Base-by-base conservation (phyloP, 1,284 basidiomycete species). In the Austroboletus niveus region DNA sequence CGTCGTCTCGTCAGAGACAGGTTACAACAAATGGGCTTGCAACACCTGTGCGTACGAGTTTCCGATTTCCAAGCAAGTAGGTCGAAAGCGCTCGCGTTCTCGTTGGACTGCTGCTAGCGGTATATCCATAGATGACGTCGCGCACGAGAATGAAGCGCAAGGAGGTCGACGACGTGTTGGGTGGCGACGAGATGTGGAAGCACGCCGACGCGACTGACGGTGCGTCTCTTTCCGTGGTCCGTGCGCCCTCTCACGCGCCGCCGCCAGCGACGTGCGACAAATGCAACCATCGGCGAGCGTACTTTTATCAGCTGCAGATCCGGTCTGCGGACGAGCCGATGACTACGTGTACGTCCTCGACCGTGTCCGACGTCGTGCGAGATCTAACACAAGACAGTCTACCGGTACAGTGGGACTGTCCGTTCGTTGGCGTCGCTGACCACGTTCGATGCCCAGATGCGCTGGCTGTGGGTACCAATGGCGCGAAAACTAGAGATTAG, bases 281-380 rank as follows among this genome's bases (percentile, higher is more conserved):
- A 66, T 99, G 96, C 71, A 94, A 97, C 64, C 80, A 90, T 63
- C 81, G 82, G 38, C 77, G 87, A 20, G 66, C 96, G 8, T 98
- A 96, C 72, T 99, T 92, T 72, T 93, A 95, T 70, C 94, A 98
- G 73, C 75, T 98, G 17, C 96, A 99, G 70, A 99, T 98, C 59
- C 77, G 96, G 34, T 95, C 92, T 61, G 96, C 96, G 0, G 94
- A 97, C 69, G 94, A 97, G 66, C 94, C 94, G 7, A 95, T 94
- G 90, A 97, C 94, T 8, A 97, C 91, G 1, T 97, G 94, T 91
- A 78, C 73, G 91, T 82, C 45, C 43, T 43, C 46, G 42, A 51
- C 54, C 46, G 12, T 61, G 53, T 32, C 10, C 24, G 36, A 41
- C 42, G 8, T 41, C 45, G 38, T 29, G 45, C 42, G 14, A 40